A percentile compares a stretch with the other conserved stretches of the same genome.
phyloP scores from a whole-genome alignment of 305 asterid species.

The Lippia alba region DNA sequence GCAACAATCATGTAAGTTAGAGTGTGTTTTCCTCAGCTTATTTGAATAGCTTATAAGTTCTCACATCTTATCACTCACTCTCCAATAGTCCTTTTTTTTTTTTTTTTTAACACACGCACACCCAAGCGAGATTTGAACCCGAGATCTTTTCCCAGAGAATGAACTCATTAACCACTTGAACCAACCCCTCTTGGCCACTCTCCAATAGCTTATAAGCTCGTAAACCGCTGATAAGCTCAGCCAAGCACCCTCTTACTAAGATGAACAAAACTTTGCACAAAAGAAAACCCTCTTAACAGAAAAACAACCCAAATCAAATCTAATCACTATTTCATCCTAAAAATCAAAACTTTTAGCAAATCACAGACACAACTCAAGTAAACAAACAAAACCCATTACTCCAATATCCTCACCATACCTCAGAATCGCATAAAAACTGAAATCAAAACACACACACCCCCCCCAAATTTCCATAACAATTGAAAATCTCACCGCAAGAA shows the following conservation, averaged over 20 bases:
- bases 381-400: constrained; percentile 27
- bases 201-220: too few species aligned
- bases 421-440: neutral
- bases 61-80: too few species aligned
- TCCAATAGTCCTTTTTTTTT: too few species aligned
- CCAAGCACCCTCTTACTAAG: neutral
- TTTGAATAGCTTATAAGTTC: too few species aligned
- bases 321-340: neutral
- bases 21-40: neutral
- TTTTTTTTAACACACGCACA: too few species aligned
- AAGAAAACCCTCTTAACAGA: neutral
- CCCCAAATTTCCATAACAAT: neutral
- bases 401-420: neutral
- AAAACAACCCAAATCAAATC: neutral
- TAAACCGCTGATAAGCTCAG: neutral
- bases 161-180: too few species aligned
- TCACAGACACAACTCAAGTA: neutral
- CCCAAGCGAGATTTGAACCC: too few species aligned
- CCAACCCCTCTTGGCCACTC: too few species aligned
- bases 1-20: neutral
- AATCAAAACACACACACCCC: neutral
- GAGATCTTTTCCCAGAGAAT: too few species aligned
- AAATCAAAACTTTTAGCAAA: constrained; percentile 17
- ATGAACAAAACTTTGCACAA: too few species aligned
- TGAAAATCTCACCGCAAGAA: constrained; percentile 59